Conservation (phyloP, 2,329 filamentous ascomycete species). For the Fusarium sp. region DNA sequence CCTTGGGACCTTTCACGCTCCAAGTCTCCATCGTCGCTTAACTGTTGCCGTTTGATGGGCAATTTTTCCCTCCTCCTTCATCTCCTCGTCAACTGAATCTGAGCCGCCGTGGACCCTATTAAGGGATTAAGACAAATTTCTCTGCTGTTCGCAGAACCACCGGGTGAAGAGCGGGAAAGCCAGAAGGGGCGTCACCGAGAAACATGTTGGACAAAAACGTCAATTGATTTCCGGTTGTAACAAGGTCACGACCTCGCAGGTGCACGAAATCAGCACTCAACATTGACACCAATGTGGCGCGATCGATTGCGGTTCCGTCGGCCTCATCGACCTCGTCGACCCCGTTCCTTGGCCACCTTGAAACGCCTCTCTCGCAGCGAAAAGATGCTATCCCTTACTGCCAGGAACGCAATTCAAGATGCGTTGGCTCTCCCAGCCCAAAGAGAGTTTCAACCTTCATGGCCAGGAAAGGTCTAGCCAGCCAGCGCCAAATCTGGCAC, state of each 20-base stretch:
- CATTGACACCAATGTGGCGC: slow-evolving; percentile 12
- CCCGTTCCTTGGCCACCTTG: neutral
- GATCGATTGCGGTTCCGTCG: slow-evolving; percentile 7
- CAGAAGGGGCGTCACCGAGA: neutral
- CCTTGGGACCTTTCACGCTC: neutral
- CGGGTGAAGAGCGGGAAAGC: neutral
- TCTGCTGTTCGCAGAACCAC: neutral
- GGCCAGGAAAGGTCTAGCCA: slow-evolving; percentile 23
- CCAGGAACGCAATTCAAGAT: slow-evolving; percentile 27
- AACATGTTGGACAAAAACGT: slow-evolving; percentile 30
- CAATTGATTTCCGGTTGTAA: slow-evolving; percentile 19
- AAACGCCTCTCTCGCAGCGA: neutral
- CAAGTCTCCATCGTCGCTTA: slow-evolving; percentile 1
- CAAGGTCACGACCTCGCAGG: slow-evolving; percentile 28
- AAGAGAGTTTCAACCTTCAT: slow-evolving; percentile 35
- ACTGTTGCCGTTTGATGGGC: slow-evolving; percentile 1
- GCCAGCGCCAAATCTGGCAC: slow-evolving; percentile 29
- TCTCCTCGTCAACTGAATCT: slow-evolving; percentile 6
- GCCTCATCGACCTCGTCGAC: neutral
- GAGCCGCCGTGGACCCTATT: neutral
- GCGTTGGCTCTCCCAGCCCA: slow-evolving; percentile 20
- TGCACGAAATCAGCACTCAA: slow-evolving; percentile 27
- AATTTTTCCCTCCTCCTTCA: neutral
- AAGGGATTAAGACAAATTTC: neutral
- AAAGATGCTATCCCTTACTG: slow-evolving; percentile 15